Conservation (phyloP, 257 asterid genomes). For the Solanum appendiculatum region DNA sequence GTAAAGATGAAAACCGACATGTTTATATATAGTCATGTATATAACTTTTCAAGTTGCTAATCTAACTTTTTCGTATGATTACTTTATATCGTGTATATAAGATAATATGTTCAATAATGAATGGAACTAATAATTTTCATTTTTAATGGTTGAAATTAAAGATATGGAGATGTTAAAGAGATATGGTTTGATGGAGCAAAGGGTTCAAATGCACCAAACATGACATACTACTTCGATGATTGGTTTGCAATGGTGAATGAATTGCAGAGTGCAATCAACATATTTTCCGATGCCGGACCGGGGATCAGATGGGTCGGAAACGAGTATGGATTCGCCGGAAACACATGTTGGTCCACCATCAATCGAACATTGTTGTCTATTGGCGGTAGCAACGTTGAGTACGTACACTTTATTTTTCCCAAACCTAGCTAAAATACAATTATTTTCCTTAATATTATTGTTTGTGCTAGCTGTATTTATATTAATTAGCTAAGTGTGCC, state of each 20-base stretch:
- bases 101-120: too few relatives aligned
- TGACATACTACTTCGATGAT: slow-evolving; percentile 67
- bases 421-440: background rate
- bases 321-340: slow-evolving; percentile 73
- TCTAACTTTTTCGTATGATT: background rate
- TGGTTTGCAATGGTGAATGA: slow-evolving; percentile 94
- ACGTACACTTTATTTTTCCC: slow-evolving; percentile 2
- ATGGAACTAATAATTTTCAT: background rate
- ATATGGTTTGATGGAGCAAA: slow-evolving; percentile 99
- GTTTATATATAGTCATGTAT: background rate
- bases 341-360: slow-evolving; percentile 89
- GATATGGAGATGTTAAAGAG: slow-evolving; percentile 72
- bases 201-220: slow-evolving; percentile 70
- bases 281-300: slow-evolving; percentile 96
- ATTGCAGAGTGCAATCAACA: slow-evolving; percentile 68
- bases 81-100: too few relatives aligned
- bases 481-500: background rate
- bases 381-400: slow-evolving; percentile 50
- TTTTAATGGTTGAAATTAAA: slow-evolving; percentile 3
- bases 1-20: background rate
- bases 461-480: background rate
- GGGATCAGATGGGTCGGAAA: slow-evolving; percentile 88
- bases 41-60: background rate
- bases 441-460: background rate
- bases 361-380: slow-evolving; percentile 65